Evolutionary conservation across 768 basidiomycete species (phyloP), one percentile per base, ranked within the genome.

Genomic region (Rhizopogon salebrosus): DNA sequence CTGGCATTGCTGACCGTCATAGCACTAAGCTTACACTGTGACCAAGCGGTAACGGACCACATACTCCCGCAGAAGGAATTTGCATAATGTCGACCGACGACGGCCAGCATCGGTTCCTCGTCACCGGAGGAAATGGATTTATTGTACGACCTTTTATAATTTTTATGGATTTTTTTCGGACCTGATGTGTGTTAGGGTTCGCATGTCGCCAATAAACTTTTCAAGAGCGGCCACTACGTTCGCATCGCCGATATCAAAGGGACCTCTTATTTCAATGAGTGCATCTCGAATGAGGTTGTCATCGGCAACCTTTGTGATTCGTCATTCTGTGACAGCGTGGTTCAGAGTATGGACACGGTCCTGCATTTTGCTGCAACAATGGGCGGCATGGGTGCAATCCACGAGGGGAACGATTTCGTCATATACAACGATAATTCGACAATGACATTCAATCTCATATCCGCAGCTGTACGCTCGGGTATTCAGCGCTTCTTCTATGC

Each of bases 301-400:
- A 41, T 67, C 3, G 81, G 80, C 1, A 69, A 81, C 56, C 70
- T 84, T 2, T 74, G 75, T 54, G 75, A 82, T 36, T 60, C 57
- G 3, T 54, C 63, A 11, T 65, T 76, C 45, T 79, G 74, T 56
- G 52, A 65, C 13, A 63, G 58, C 2, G 73, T 60, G 1, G 68
- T 79, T 6, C 61, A 58, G n/a, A 76, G 68, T 26, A 69, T 79
- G 0, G 56, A 74, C 45, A 70, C 64, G 6, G 72, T 84, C 23
- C 65, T 82, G 18, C 82, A 84, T 60, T 78, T 84, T 55, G 80
- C 83, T 10, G 82, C 82, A 2, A 78, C 70, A 20, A 83, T 82
- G 82, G 82, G 81, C 3, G 83, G 83, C 0, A 84, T 84, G 83
- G 83, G 83, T 2, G 74, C 74, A 0, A 84, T 84, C 41, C 81